Conservation (phyloP, 164 flowering plant species). For the grape (Vitis vinifera) region DNA sequence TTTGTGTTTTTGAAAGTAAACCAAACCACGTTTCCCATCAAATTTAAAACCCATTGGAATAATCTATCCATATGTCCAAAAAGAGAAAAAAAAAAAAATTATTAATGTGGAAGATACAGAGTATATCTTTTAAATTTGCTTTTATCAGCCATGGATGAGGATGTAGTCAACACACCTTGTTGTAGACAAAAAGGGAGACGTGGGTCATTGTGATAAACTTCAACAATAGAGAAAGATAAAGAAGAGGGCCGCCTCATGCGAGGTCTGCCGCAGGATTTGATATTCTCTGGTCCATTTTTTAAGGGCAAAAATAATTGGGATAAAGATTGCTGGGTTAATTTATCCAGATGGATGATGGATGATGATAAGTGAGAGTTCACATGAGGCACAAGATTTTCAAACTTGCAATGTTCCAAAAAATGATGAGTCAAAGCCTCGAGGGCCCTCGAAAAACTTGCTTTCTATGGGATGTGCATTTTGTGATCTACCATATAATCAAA, state of each 20-base stretch:
- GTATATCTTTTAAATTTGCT: neutral
- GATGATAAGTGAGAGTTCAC: neutral
- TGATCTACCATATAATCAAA: constrained; percentile 6
- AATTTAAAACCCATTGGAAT: neutral
- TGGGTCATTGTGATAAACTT: constrained; percentile 11
- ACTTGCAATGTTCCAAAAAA: constrained; percentile 46
- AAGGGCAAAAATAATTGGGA: no score
- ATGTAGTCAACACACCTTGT: constrained; percentile 46
- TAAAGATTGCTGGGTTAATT: no score
- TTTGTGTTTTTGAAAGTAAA: neutral
- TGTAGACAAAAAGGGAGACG: constrained; percentile 36
- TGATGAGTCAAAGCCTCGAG: constrained; percentile 32
- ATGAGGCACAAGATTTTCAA: neutral
- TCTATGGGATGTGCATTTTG: constrained; percentile 14
- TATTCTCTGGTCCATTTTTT: no score
- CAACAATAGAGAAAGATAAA: neutral
- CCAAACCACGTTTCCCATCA: neutral
- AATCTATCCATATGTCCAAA: neutral
- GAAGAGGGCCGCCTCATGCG: no score
- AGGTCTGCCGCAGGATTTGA: no score
- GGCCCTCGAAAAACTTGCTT: constrained; percentile 32
- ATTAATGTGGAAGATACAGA: constrained; percentile 4
- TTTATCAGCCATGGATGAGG: constrained; percentile 7
- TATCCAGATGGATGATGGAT: no score
- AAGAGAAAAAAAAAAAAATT: neutral